phyloP scores from a whole-genome alignment of 495 filamentous ascomycete genomes.

The Penicillium tannophilum region DNA sequence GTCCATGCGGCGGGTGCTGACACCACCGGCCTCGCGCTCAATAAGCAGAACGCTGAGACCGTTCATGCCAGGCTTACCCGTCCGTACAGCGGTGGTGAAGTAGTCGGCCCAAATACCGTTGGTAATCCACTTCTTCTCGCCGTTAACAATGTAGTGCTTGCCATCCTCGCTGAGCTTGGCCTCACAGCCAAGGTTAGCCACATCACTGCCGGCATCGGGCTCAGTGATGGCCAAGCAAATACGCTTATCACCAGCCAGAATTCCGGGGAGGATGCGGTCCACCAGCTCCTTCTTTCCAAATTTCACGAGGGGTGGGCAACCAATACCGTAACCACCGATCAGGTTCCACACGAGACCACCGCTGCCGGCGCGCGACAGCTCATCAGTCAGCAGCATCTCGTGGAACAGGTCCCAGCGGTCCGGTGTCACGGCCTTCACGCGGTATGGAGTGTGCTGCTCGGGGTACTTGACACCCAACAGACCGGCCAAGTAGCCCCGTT shows the following conservation, averaged over 20 bases:
- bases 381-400: conserved; percentile 92
- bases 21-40: conserved; percentile 75
- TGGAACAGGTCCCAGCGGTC: conserved; percentile 99
- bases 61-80: conserved; percentile 82
- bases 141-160: conserved; percentile 99
- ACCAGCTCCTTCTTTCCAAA: conserved; percentile 89
- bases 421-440: conserved; percentile 72
- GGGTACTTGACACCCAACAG: conserved; percentile 81
- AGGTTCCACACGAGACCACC: conserved; percentile 99
- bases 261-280: conserved; percentile 79
- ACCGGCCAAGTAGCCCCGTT: conserved; percentile 88
- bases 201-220: conserved; percentile 81
- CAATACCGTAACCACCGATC: conserved; percentile 92
- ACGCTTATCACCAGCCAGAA: conserved; percentile 89
- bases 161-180: conserved; percentile 91
- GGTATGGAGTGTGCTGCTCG: conserved; percentile 65
- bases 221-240: conserved; percentile 90
- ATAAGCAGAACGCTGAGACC: conserved; percentile 90
- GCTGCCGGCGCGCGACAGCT: conserved; percentile 82
- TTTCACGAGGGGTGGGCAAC: conserved; percentile 86
- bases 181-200: conserved; percentile 93
- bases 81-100: conserved; percentile 95
- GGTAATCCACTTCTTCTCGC: conserved; percentile 99
- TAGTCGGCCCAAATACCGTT: conserved; percentile 97
- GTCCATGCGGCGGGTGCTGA: conserved; percentile 93